A percentile compares a stretch with the other conserved stretches of the same genome.
These are phyloP conservation scores for Cenchrus purpureus DNA, from an alignment of 176 grass and related monocot species.

Conservation along the genomic window DNA sequence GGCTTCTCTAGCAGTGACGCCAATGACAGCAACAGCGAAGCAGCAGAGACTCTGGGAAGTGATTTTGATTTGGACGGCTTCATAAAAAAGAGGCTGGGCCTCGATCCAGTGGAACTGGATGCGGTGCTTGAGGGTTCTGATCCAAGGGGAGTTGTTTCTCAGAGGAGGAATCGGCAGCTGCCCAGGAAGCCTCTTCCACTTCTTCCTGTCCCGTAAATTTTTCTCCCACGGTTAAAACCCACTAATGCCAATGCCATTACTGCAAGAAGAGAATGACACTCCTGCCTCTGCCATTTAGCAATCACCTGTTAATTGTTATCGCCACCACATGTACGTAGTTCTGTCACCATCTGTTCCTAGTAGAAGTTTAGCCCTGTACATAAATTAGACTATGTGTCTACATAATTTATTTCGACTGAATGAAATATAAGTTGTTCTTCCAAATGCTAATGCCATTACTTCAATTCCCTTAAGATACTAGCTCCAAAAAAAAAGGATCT, in stretches of 20 bases:
- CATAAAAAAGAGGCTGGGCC: conserved; percentile 60
- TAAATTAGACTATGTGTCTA: conserved; percentile 15
- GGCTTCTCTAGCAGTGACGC: not conserved
- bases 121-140: conserved; percentile 56
- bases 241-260: conserved; percentile 18
- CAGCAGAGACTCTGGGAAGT: conserved; percentile 10
- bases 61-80: conserved; percentile 77
- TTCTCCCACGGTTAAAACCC: not conserved
- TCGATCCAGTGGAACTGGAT: conserved; percentile 66
- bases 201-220: conserved; percentile 43
- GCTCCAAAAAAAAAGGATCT: not conserved
- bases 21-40: not conserved
- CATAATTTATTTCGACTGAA: not conserved
- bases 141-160: conserved; percentile 47
- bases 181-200: conserved; percentile 52
- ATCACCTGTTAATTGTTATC: conserved; percentile 33
- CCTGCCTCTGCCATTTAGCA: conserved; percentile 15
- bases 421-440: not conserved
- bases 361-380: conserved; percentile 41
- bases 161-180: conserved; percentile 50
- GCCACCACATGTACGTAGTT: conserved; percentile 38
- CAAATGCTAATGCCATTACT: not conserved
- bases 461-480: not conserved
- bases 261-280: conserved; percentile 10
- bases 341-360: not conserved